phyloP scores from a whole-genome alignment of 2,329 filamentous ascomycete genomes.

The Colletotrichum sansevieriae region DNA sequence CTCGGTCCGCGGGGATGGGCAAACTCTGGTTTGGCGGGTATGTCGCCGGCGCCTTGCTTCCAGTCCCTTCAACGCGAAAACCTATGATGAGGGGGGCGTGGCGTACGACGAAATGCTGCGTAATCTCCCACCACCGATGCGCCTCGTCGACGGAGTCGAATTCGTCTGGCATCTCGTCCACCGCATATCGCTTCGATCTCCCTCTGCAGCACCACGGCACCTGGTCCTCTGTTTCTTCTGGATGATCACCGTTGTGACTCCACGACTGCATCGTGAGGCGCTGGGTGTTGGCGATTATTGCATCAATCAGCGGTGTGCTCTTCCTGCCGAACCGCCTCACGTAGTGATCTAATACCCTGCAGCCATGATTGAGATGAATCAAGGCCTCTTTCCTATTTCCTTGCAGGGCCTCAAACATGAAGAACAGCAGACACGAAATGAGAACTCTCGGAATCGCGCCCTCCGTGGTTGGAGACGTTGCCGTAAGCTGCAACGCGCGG shows the following conservation, averaged over 20 bases:
- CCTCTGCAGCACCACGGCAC: conserved; percentile 37
- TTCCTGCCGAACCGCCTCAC: background rate
- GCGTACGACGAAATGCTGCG: conserved; percentile 31
- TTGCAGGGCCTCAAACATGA: conserved; percentile 56
- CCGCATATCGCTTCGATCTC: conserved; percentile 17
- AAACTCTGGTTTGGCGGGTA: conserved; percentile 12
- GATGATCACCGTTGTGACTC: conserved; percentile 34
- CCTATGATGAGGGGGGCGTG: conserved; percentile 29
- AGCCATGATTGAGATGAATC: conserved; percentile 55
- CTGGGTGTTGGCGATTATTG: conserved; percentile 27
- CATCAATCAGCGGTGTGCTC: conserved; percentile 19
- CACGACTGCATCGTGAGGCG: conserved; percentile 38
- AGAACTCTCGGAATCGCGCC: conserved; percentile 39
- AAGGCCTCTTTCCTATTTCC: conserved; percentile 56
- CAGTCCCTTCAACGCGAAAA: conserved; percentile 29
- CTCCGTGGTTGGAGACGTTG: conserved; percentile 6
- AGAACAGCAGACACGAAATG: conserved; percentile 56
- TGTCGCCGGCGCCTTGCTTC: conserved; percentile 5
- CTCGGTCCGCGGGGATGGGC: conserved; percentile 23
- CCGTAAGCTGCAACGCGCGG: conserved; percentile 25
- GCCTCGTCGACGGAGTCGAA: conserved; percentile 31
- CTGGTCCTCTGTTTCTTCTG: background rate
- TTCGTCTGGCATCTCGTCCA: conserved; percentile 32
- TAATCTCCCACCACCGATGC: conserved; percentile 36
- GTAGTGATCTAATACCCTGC: conserved; percentile 22